A percentile compares a stretch with the other conserved stretches of the same genome.
These are phyloP conservation scores for Fraxinus sp. DNA, from an alignment of 305 asterid species.

Conservation along the genomic window DNA sequence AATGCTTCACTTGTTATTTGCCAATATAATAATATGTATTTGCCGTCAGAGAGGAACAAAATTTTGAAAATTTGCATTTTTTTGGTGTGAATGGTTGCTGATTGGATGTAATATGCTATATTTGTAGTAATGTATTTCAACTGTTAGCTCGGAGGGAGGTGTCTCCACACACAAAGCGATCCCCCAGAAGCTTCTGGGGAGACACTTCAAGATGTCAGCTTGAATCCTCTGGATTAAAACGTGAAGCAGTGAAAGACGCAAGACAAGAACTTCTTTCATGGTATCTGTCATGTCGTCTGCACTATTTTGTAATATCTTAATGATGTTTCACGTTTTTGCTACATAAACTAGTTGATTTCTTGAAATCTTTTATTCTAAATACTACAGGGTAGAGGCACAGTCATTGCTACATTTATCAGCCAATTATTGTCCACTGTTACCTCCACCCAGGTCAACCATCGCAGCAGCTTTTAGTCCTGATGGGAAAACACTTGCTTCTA, in stretches of 20 bases:
- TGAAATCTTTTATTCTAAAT: conserved; percentile 7
- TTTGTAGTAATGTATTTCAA: conserved; percentile 61
- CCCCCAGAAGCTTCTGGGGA: conserved; percentile 69
- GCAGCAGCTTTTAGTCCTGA: conserved; percentile 98
- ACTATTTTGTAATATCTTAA: conserved; percentile 3
- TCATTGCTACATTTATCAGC: conserved; percentile 79
- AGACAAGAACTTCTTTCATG: conserved; percentile 86
- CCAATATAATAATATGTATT: neutral
- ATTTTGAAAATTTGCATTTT: neutral
- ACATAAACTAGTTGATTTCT: conserved; percentile 2
- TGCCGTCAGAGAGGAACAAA: neutral
- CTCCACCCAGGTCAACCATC: conserved; percentile 96
- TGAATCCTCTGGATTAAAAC: conserved; percentile 44
- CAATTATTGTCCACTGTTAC: conserved; percentile 74
- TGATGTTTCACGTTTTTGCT: neutral
- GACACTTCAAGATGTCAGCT: conserved; percentile 40
- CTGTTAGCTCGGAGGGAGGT: conserved; percentile 83
- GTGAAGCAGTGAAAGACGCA: conserved; percentile 61
- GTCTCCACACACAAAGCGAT: conserved; percentile 65
- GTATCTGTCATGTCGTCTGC: conserved; percentile 35
- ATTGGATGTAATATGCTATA: conserved; percentile 27
- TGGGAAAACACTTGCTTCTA: conserved; percentile 93
- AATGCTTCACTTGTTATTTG: neutral
- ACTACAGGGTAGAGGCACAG: conserved; percentile 88
- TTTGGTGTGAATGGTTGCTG: conserved; percentile 1